phyloP scores from a whole-genome alignment of 306 rosid species.

The Quillaja saponaria region DNA sequence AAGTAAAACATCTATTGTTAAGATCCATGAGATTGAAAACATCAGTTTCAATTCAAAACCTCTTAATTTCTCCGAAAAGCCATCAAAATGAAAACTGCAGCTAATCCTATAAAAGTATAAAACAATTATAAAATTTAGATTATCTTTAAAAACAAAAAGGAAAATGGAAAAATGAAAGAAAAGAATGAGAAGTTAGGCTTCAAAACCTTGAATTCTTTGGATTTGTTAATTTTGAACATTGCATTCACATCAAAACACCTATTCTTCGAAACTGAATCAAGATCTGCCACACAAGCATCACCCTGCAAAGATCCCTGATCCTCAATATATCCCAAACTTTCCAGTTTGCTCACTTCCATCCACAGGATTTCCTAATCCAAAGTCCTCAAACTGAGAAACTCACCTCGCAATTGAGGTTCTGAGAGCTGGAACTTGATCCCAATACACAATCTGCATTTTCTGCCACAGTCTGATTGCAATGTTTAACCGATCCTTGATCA shows the following conservation, averaged over 20 bases:
- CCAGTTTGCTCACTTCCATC: slow-evolving; percentile 71
- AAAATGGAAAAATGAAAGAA: slow-evolving; percentile 16
- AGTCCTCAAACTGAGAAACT: slow-evolving; percentile 75
- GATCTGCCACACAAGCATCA: slow-evolving; percentile 53
- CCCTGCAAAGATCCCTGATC: slow-evolving; percentile 82
- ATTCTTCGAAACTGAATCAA: slow-evolving; percentile 51
- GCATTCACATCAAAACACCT: slow-evolving; percentile 46
- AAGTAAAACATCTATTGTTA: slow-evolving; percentile 14
- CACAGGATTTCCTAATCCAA: slow-evolving; percentile 60
- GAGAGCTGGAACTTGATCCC: slow-evolving; percentile 47
- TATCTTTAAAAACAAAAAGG: slow-evolving; percentile 3
- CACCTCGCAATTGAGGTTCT: slow-evolving; percentile 77
- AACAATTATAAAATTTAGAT: slow-evolving; percentile 18
- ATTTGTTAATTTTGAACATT: slow-evolving; percentile 49
- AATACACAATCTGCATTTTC: slow-evolving; percentile 51
- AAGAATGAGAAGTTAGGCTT: slow-evolving; percentile 44
- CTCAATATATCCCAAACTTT: slow-evolving; percentile 67
- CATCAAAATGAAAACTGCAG: slow-evolving; percentile 11
- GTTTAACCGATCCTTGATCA: slow-evolving; percentile 47
- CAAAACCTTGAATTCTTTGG: slow-evolving; percentile 75
- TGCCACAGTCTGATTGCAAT: slow-evolving; percentile 43
- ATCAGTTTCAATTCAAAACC: slow-evolving; percentile 6
- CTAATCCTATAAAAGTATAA: background rate
- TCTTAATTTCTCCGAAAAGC: slow-evolving; percentile 21
- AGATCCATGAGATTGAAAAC: background rate